These are phyloP conservation scores for Trichoderma sp. DNA, from an alignment of 2,329 filamentous ascomycete genomes.

Conservation along the genomic window DNA sequence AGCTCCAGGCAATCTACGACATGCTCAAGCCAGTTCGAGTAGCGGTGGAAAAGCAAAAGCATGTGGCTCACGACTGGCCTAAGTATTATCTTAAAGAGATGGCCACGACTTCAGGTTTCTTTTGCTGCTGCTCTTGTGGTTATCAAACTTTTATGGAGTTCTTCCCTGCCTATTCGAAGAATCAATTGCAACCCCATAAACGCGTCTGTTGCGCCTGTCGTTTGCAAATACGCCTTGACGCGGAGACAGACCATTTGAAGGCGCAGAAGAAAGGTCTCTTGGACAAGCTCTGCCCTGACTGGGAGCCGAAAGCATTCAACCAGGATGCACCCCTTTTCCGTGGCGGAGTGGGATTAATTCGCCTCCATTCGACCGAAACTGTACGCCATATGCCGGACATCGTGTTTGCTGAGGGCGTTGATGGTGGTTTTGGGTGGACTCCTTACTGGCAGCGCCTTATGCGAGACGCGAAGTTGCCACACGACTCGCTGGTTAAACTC, in stretches of 20 bases:
- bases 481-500: slow-evolving; percentile 32
- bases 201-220: slow-evolving; percentile 33
- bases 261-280: slow-evolving; percentile 22
- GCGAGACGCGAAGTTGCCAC: slow-evolving; percentile 29
- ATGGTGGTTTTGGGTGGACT: slow-evolving; percentile 21
- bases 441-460: slow-evolving; percentile 20
- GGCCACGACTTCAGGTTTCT: slow-evolving; percentile 21
- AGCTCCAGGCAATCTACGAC: slow-evolving; percentile 31
- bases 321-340: slow-evolving; percentile 30
- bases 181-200: not conserved
- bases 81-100: slow-evolving; percentile 28
- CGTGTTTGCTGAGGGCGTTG: not conserved
- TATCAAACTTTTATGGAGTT: slow-evolving; percentile 34
- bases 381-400: slow-evolving; percentile 14
- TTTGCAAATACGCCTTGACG: slow-evolving; percentile 32
- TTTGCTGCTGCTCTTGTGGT: slow-evolving; percentile 37
- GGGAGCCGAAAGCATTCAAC: slow-evolving; percentile 30
- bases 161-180: slow-evolving; percentile 21
- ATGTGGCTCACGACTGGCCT: slow-evolving; percentile 24
- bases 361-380: slow-evolving; percentile 22
- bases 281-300: slow-evolving; percentile 28
- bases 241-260: slow-evolving; percentile 31
- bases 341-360: slow-evolving; percentile 24
- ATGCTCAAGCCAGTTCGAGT: slow-evolving; percentile 33
- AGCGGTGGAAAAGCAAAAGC: slow-evolving; percentile 24